Conservation (phyloP, 1,139 yeast species). For the Zygoascus meyerae region DNA sequence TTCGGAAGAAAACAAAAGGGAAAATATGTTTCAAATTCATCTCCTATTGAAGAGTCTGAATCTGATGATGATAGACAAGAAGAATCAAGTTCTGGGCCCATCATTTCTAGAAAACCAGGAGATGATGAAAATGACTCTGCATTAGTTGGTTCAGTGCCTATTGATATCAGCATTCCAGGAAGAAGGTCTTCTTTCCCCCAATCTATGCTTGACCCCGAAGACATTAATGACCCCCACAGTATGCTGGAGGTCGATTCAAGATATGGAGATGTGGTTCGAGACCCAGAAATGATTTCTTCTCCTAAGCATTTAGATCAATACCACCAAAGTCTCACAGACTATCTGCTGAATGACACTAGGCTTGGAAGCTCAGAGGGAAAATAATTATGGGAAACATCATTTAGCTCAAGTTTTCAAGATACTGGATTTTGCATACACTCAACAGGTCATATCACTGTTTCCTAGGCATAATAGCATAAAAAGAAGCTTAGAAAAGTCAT, state of each 20-base stretch:
- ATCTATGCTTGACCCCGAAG: slow-evolving; percentile 5
- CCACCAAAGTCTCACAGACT: too few species aligned
- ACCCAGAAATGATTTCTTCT: not conserved
- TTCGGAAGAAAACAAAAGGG: not conserved
- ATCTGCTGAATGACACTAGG: too few species aligned
- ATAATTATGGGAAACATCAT: too few species aligned
- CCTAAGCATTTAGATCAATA: too few species aligned
- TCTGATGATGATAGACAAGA: not conserved
- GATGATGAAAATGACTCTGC: too few species aligned
- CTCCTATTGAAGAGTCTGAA: not conserved
- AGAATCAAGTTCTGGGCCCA: not conserved
- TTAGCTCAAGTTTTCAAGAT: too few species aligned
- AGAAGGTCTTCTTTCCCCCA: not conserved
- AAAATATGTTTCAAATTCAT: not conserved
- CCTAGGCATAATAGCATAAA: too few species aligned
- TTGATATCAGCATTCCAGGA: slow-evolving; percentile 15
- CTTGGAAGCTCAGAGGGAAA: too few species aligned
- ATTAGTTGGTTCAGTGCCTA: slow-evolving; percentile 23
- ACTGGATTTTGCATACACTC: too few species aligned
- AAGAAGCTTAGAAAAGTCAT: too few species aligned
- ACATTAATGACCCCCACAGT: too few species aligned
- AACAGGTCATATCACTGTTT: too few species aligned
- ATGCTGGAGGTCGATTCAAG: not conserved
- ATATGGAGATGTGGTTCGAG: not conserved
- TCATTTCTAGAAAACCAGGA: not conserved